A percentile compares a stretch with the other conserved stretches of the same genome.
Evolutionary conservation across 352 stramenopile genomes (phyloP).

Genomic region (Peronospora belbahrii): DNA sequence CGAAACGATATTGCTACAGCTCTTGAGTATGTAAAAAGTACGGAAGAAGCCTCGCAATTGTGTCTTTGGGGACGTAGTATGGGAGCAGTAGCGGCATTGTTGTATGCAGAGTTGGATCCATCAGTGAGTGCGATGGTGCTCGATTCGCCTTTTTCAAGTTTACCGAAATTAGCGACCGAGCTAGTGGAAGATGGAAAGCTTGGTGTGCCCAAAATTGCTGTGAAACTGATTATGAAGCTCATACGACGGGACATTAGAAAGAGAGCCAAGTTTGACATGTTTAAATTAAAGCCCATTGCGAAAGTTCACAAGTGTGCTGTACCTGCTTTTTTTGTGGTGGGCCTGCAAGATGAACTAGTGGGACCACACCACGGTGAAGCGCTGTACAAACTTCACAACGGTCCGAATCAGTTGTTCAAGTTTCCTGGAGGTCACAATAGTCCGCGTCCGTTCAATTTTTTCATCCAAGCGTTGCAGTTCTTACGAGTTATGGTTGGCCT

Average conservation of each 20-base stretch:
- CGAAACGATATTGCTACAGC: constrained; percentile 62
- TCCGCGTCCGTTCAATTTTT: constrained; percentile 66
- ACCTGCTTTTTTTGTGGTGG: constrained; percentile 71
- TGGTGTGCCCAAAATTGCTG: constrained; percentile 69
- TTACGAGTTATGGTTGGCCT: constrained; percentile 72
- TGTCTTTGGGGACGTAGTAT: constrained; percentile 76
- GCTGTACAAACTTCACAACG: constrained; percentile 67
- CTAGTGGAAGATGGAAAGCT: constrained; percentile 79
- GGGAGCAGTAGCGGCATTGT: constrained; percentile 62
- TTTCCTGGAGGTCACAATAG: constrained; percentile 80
- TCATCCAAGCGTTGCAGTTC: constrained; percentile 72
- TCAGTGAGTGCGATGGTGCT: constrained; percentile 74
- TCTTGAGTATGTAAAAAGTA: constrained; percentile 57
- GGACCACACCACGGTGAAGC: constrained; percentile 63
- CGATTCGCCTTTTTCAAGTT: constrained; percentile 75
- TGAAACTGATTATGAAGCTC: constrained; percentile 76
- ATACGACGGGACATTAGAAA: constrained; percentile 75
- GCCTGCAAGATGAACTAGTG: constrained; percentile 73
- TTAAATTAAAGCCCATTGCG: constrained; percentile 76
- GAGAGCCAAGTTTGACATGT: constrained; percentile 83
- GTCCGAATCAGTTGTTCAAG: constrained; percentile 72
- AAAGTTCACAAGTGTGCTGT: constrained; percentile 67
- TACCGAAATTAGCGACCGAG: constrained; percentile 61
- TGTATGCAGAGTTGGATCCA: constrained; percentile 52
- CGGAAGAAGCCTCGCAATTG: constrained; percentile 44